Percentiles rank a stretch among this genome's conserved stretches.
Conservation (phyloP, 2,329 filamentous ascomycete species). For the Thielaviopsis punctulata region DNA sequence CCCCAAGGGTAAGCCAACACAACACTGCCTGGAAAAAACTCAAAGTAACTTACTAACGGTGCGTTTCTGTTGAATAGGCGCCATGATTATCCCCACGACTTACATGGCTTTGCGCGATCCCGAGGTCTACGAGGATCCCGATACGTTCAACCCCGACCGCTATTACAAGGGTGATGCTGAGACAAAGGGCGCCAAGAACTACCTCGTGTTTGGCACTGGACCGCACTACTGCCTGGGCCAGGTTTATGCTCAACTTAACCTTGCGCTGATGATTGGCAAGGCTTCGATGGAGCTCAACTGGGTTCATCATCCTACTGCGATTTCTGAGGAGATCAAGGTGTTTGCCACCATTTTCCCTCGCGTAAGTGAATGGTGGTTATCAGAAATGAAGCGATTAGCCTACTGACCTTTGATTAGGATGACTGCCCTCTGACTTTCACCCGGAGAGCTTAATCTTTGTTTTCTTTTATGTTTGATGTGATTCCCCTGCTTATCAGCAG, state of each 20-base stretch:
- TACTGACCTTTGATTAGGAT: conserved; percentile 38
- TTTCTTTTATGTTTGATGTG: background rate
- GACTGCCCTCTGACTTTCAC: conserved; percentile 66
- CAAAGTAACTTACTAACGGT: conserved; percentile 13
- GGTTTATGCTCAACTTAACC: conserved; percentile 74
- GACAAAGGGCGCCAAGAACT: conserved; percentile 78
- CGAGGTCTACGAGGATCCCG: conserved; percentile 79
- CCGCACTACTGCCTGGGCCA: conserved; percentile 95
- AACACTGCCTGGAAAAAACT: background rate
- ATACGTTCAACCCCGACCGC: conserved; percentile 75
- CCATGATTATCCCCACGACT: conserved; percentile 86
- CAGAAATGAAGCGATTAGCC: too few relatives aligned
- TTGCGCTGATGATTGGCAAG: conserved; percentile 82
- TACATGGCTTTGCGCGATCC: conserved; percentile 85
- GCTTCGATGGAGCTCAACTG: conserved; percentile 75
- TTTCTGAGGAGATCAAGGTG: conserved; percentile 89
- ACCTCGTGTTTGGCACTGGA: conserved; percentile 85
- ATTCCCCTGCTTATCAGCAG: background rate
- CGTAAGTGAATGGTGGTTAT: too few relatives aligned
- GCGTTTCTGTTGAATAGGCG: conserved; percentile 31
- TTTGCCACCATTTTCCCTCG: conserved; percentile 97
- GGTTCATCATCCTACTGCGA: conserved; percentile 69
- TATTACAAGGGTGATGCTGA: conserved; percentile 86
- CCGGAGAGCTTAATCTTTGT: conserved; percentile 16
- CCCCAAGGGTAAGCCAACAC: conserved; percentile 48